A percentile compares a stretch with the other conserved stretches of the same genome.
phyloP scores from a whole-genome alignment of 495 filamentous ascomycete genomes.

The Sabuloglossum arenarium region DNA sequence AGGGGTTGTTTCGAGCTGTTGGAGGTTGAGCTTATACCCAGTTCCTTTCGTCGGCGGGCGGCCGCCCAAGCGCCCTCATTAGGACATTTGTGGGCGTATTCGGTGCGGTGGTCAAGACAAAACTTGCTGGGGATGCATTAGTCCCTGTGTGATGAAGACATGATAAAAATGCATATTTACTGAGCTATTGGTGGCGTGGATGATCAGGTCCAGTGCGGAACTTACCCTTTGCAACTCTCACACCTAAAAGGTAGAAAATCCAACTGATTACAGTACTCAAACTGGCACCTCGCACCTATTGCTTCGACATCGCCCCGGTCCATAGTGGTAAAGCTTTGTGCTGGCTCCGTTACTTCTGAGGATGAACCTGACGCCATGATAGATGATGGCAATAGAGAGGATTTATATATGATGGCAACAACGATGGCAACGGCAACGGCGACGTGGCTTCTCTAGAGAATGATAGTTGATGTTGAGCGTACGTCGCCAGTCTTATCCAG shows the following conservation, averaged over 20 bases:
- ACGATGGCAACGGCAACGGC: background rate
- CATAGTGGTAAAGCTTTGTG: constrained; percentile 32
- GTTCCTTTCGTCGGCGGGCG: constrained; percentile 28
- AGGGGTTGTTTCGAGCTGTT: constrained; percentile 5
- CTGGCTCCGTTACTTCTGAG: background rate
- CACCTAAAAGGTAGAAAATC: constrained; percentile 95
- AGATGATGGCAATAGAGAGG: background rate
- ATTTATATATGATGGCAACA: background rate
- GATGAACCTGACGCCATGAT: background rate
- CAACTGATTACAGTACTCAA: constrained; percentile 74
- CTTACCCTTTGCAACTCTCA: constrained; percentile 49
- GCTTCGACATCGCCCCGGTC: constrained; percentile 49
- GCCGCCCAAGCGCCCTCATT: constrained; percentile 70
- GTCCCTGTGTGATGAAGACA: background rate
- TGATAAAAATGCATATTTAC: background rate
- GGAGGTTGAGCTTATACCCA: constrained; percentile 8
- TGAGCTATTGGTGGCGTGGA: background rate
- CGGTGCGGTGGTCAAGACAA: constrained; percentile 88
- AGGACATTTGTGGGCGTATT: constrained; percentile 61
- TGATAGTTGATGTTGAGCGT: background rate
- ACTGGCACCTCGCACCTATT: constrained; percentile 82
- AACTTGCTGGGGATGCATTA: constrained; percentile 34
- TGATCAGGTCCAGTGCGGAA: background rate
- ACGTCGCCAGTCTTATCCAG: background rate
- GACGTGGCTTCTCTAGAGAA: background rate